Evolutionary conservation across 441 rosid species (phyloP).

Genomic region (Lepidium campestre): DNA sequence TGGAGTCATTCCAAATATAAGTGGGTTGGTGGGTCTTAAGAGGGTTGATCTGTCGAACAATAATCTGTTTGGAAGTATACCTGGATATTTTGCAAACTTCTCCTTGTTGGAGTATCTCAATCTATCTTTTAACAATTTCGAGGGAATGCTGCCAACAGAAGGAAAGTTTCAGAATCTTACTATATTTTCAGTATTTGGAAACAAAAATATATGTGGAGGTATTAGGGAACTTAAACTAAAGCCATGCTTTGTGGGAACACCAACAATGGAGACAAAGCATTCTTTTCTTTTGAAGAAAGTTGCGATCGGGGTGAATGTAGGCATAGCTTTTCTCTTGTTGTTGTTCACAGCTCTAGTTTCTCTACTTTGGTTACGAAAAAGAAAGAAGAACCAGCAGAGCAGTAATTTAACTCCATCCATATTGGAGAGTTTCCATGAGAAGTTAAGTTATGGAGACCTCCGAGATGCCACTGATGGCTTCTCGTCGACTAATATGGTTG

Average conservation of each 20-base stretch:
- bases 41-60: neutral
- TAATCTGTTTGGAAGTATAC: neutral
- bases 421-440: constrained; percentile 1
- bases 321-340: neutral
- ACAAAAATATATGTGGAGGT: constrained; percentile 12
- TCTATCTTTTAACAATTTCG: neutral
- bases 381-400: neutral
- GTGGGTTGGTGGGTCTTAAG: neutral
- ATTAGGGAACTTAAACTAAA: neutral
- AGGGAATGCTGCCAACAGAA: neutral
- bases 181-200: neutral
- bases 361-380: neutral
- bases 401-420: neutral
- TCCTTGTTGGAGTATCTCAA: neutral
- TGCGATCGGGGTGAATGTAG: neutral
- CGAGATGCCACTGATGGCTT: neutral
- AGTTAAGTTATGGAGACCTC: constrained; percentile 5
- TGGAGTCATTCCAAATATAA: neutral
- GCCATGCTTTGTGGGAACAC: neutral
- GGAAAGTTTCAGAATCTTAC: neutral
- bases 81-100: neutral
- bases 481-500: neutral
- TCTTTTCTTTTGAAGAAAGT: neutral
- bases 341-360: neutral
- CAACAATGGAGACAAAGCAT: neutral